Evolutionary conservation across 192 early-diverging fungal genomes (phyloP).

Genomic region (Rhizophlyctis rosea): DNA sequence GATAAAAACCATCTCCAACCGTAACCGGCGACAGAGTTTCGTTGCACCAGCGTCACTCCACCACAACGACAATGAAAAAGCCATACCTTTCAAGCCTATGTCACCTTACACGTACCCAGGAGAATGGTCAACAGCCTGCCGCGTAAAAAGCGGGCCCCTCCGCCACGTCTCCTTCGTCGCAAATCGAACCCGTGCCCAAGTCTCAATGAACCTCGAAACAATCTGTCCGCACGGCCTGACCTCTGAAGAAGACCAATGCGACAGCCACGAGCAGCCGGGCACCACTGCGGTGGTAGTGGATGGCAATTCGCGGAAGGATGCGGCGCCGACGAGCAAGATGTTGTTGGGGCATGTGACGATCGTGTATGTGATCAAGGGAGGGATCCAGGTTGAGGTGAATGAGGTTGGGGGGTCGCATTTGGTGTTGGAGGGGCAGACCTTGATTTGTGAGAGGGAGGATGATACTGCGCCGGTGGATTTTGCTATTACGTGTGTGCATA

Average conservation of each 20-base stretch:
- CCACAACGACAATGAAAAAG: constrained; percentile 52
- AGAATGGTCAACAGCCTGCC: constrained; percentile 47
- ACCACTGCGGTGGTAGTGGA: constrained; percentile 12
- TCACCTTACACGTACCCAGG: constrained; percentile 59
- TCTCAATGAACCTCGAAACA: constrained; percentile 34
- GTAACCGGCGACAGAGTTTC: constrained; percentile 17
- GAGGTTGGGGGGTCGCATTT: constrained; percentile 12
- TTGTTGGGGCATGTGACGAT: constrained; percentile 52
- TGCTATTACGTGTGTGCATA: constrained; percentile 39
- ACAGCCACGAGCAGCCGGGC: no score
- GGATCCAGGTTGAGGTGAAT: constrained; percentile 37
- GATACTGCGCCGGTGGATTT: constrained; percentile 53
- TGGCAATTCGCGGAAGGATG: neutral
- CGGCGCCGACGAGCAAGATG: constrained; percentile 43
- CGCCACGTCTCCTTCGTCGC: constrained; percentile 40
- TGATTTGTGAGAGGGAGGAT: constrained; percentile 56
- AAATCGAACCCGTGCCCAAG: constrained; percentile 26
- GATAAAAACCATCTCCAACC: neutral
- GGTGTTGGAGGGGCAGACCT: constrained; percentile 44
- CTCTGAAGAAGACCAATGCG: constrained; percentile 31
- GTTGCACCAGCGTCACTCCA: constrained; percentile 42
- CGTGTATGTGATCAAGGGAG: constrained; percentile 59
- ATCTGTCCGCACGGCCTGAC: constrained; percentile 42
- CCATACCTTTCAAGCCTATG: constrained; percentile 46
- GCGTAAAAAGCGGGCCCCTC: constrained; percentile 26